phyloP scores from a whole-genome alignment of 176 grass and related monocot species.

The Oropetium thomaeum region DNA sequence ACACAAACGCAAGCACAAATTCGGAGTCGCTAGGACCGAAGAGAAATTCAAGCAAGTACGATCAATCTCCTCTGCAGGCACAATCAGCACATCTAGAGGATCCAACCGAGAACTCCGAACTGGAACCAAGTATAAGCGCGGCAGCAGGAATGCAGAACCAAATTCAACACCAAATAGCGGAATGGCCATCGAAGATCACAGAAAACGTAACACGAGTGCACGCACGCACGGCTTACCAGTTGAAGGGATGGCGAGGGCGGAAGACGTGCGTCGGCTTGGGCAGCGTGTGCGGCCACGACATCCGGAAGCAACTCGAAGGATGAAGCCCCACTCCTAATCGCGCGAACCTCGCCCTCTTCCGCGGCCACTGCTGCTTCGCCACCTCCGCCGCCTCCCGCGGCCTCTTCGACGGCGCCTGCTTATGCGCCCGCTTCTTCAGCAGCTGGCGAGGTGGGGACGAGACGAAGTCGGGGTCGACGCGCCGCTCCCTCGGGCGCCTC shows the following conservation, averaged over 20 bases:
- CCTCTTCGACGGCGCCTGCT: constrained; percentile 1
- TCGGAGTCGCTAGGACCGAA: neutral
- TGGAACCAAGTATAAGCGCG: neutral
- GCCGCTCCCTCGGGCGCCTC: constrained; percentile 38
- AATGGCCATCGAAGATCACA: neutral
- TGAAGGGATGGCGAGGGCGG: constrained; percentile 54
- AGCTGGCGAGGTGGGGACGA: constrained; percentile 18
- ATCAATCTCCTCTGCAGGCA: neutral
- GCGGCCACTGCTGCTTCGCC: neutral
- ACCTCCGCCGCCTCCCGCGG: neutral
- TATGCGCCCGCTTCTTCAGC: constrained; percentile 39
- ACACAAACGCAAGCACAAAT: neutral
- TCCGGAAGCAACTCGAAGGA: constrained; percentile 20
- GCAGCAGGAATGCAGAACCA: neutral
- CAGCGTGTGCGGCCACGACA: constrained; percentile 17
- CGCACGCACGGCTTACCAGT: constrained; percentile 40
- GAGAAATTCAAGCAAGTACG: neutral
- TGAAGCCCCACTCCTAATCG: constrained; percentile 19
- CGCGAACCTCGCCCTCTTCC: constrained; percentile 20
- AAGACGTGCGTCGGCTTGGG: constrained; percentile 38
- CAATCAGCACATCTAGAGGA: neutral
- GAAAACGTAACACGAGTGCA: neutral
- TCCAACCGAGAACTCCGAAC: neutral
- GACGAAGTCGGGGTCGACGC: constrained; percentile 46
- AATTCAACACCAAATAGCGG: neutral